phyloP scores from a whole-genome alignment of 495 filamentous ascomycete species.

The Aspergillus olivimuriae region DNA sequence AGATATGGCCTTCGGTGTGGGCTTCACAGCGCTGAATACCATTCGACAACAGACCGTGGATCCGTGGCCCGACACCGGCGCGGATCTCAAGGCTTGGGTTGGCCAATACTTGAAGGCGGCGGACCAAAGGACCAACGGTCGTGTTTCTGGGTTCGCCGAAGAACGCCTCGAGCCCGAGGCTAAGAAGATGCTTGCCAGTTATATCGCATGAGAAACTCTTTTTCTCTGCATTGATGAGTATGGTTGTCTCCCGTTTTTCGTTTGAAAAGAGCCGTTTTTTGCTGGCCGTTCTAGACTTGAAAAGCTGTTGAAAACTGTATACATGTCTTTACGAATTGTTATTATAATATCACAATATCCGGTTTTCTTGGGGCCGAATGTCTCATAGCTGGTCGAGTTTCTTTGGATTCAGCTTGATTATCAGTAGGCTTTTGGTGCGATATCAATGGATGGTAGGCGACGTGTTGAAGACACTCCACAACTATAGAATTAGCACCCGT shows the following conservation, averaged over 20 bases:
- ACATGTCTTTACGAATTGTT: slow-evolving; percentile 7
- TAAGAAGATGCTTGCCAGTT: slow-evolving; percentile 46
- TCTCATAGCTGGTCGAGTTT: background rate
- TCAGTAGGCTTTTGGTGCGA: too few relatives aligned
- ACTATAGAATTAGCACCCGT: too few relatives aligned
- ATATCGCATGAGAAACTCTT: slow-evolving; percentile 43
- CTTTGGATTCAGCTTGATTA: too few relatives aligned
- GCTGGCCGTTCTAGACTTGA: too few relatives aligned
- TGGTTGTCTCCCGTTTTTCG: background rate
- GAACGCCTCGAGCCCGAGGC: slow-evolving; percentile 53
- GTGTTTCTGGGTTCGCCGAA: slow-evolving; percentile 50
- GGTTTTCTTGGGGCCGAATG: too few relatives aligned
- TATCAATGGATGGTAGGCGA: too few relatives aligned
- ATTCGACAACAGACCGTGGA: slow-evolving; percentile 64
- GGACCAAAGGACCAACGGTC: slow-evolving; percentile 48
- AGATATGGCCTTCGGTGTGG: slow-evolving; percentile 87
- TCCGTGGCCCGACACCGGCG: slow-evolving; percentile 70
- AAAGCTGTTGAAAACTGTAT: too few relatives aligned
- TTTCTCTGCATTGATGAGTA: too few relatives aligned
- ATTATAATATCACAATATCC: slow-evolving; percentile 1
- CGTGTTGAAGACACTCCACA: too few relatives aligned
- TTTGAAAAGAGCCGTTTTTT: background rate
- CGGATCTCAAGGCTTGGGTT: slow-evolving; percentile 75
- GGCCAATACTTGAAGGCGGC: slow-evolving; percentile 60
- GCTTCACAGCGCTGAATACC: slow-evolving; percentile 87